These are phyloP conservation scores for Vitis riparia DNA, from an alignment of 164 flowering plant species.

Conservation along the genomic window DNA sequence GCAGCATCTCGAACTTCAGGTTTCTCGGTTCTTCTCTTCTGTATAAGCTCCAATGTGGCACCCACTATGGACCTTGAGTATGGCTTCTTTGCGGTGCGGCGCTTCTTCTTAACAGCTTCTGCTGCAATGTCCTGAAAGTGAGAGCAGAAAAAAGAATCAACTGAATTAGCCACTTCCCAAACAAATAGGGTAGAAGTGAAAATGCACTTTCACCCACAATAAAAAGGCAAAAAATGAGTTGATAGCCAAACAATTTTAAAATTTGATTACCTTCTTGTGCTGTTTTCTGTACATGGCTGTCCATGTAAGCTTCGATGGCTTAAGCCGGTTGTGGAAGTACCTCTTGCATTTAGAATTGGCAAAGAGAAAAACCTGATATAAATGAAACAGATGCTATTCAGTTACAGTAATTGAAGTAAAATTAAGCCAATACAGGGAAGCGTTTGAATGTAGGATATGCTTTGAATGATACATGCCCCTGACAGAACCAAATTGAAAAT, in stretches of 20 bases:
- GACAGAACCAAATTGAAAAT: not conserved
- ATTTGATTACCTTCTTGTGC: conserved; percentile 27
- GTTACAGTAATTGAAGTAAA: not conserved
- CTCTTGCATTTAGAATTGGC: conserved; percentile 41
- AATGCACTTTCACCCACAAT: not conserved
- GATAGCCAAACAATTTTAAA: not conserved
- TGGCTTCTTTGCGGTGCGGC: conserved; percentile 32
- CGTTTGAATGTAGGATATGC: not conserved
- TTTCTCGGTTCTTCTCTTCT: conserved; percentile 32
- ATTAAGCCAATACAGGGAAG: not conserved
- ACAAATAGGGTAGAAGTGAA: not conserved
- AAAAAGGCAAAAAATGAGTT: not conserved
- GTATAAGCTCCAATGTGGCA: conserved; percentile 35
- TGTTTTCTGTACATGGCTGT: conserved; percentile 37
- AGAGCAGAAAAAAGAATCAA: not conserved
- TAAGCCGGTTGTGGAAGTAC: conserved; percentile 39
- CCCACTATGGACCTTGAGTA: conserved; percentile 41
- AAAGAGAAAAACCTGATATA: conserved; percentile 31
- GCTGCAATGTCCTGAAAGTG: conserved; percentile 22
- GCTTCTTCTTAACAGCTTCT: conserved; percentile 35
- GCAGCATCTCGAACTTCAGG: conserved; percentile 42
- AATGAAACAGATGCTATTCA: not conserved
- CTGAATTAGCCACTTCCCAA: not conserved
- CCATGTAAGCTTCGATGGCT: conserved; percentile 36
- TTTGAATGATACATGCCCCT: conserved; percentile 1